Base-by-base conservation (phyloP, 1,284 basidiomycete genomes). In the Kwoniella shivajii region DNA sequence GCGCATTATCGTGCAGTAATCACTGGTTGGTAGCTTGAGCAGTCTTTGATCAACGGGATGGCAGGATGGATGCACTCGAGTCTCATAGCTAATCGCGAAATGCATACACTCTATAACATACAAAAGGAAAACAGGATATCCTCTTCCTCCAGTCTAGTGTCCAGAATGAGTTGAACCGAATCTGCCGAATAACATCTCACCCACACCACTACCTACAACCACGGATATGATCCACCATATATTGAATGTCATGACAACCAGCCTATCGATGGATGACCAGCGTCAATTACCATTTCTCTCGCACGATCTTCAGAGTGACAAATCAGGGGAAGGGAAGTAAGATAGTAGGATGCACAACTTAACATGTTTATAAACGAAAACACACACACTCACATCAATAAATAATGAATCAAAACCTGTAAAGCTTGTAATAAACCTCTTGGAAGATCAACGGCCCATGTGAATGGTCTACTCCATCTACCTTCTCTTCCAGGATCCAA, bases 241-340 rank as follows among this genome's bases (percentile, higher is more conserved):
- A 49, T 77, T 72, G 67, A 75, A 78, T 5, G 71, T 74, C 77
- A 77, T 78, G 44, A 71, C 69, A 6, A 68, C 64, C 54, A 75
- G 61, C 70, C 70, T 72, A 48, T 7, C 11, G 10, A 27, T n/a
- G n/a, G 24, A 26, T 18, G 6, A 24, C 18, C 16, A 39, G 10
- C 16, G n/a, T n/a, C n/a, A n/a, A n/a, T n/a, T n/a, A n/a, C n/a
- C n/a, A n/a, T n/a, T n/a, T n/a, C n/a, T n/a, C n/a, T n/a, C n/a
- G n/a, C n/a, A 39, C 18, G 22, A 20, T 1, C 38, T 39, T 16
- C 22, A 20, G 10, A 4, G 9, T 16, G 37, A 16, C 18, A 39
- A 39, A 18, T 37, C 1, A 18, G 22, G n/a, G n/a, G 6, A 20
- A 20, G 37, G n/a, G 11, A 16, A 10, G 10, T 16, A 1, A n/a